Base-by-base conservation (phyloP, 371 early-diverging fungal species). In the Parasitella parasitica region DNA sequence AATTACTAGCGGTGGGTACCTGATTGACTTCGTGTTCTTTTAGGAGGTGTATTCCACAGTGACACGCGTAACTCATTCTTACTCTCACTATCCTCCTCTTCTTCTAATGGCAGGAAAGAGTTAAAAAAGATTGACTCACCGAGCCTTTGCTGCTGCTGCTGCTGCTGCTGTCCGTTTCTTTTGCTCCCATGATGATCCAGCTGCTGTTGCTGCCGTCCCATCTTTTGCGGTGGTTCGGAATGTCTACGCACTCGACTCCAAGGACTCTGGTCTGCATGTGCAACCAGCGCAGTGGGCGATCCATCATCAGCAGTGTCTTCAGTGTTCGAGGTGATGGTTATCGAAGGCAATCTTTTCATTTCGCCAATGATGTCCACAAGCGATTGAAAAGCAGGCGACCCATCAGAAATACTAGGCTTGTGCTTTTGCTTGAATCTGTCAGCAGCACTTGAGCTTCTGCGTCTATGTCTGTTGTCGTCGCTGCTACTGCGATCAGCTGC, bases 361-460 rank as follows among this genome's bases (percentile, higher is more conserved):
- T 73, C 71, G 37, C 67, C 56, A 30, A 78, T 78, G 16, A 78
- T 73, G 28, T 78, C 76, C 39, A 75, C 71, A 7, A 78, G 54
- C 4, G 78, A 78, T 30, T 75, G 72, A 20, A 75, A 54, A 4
- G 73, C 78, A 34, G 74, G 72, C 7, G 74, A 66, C 3, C 64
- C 69, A 26, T 66, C 62, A 6, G 50, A 50, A 11, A 30, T 6
- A 5, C 46, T 46, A 12, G 12, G 22, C 13, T 22, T 46, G 46
- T 46, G 46, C 20, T 46, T 46, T 22, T 20, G 22, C 16, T 16
- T 6, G 4, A 22, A 16, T 38, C 28, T 41, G 28, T 2, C 3
- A 3, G 3, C 27, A 20, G 41, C 8, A 12, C 9, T n/a, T 16
- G 58, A 57, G 16, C 58, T 57, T 35, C 34, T 46, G 20, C 58